A percentile compares a stretch with the other conserved stretches of the same genome.
phyloP scores from a whole-genome alignment of 225 moss, liverwort and hornwort genomes.

The Ulota crispa region DNA sequence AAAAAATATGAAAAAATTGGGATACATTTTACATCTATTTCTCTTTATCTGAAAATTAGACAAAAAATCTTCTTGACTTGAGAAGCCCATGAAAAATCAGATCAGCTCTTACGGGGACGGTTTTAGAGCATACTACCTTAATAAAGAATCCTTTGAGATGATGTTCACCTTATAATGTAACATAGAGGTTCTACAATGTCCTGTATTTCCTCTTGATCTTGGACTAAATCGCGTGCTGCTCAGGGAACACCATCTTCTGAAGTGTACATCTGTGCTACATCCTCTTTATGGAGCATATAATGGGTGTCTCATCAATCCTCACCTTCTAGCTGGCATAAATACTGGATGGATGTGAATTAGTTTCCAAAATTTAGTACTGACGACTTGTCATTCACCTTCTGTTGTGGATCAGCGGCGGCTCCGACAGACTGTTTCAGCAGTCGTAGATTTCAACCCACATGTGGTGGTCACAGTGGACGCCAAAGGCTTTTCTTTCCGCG shows the following conservation, averaged over 20 bases:
- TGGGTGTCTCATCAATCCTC: too few species aligned
- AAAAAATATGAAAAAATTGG: too few species aligned
- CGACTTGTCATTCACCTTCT: background rate
- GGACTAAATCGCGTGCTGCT: background rate
- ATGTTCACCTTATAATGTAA: background rate
- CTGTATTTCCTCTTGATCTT: background rate
- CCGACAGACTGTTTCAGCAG: constrained; percentile 75
- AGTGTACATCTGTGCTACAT: too few species aligned
- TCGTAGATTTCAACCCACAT: constrained; percentile 68
- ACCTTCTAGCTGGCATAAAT: constrained; percentile 1
- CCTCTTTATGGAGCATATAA: too few species aligned
- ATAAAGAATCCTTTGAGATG: background rate
- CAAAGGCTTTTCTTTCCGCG: constrained; percentile 93
- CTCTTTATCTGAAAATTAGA: too few species aligned
- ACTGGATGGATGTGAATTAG: background rate
- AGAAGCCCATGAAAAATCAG: too few species aligned
- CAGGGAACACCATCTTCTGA: too few species aligned
- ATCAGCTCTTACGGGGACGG: too few species aligned
- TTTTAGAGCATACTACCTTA: too few species aligned
- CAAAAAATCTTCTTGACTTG: too few species aligned
- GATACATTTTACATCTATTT: too few species aligned
- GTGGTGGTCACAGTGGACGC: constrained; percentile 87
- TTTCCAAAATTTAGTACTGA: constrained; percentile 5
- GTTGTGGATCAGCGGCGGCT: constrained; percentile 62
- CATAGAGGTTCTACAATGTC: background rate